Evolutionary conservation across 83 land plant genomes (phyloP), one percentile per base, ranked within the genome.

Genomic region (Isoetes engelmannii): DNA sequence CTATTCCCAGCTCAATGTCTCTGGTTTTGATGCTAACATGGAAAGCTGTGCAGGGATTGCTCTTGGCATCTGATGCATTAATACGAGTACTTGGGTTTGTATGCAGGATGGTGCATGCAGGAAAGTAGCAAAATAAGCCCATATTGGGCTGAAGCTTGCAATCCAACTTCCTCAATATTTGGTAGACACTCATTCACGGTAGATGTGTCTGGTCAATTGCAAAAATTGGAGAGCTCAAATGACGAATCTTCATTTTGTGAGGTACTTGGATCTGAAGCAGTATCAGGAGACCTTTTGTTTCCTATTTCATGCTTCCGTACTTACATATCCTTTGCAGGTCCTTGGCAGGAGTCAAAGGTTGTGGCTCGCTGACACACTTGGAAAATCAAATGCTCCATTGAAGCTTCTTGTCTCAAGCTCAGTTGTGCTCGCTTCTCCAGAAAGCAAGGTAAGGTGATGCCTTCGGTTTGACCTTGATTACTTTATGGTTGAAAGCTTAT

Each of bases 321-420:
- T 51, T 51, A 15, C 15, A 51, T 51, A 51, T 51, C 12, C 13
- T 60, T 12, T 42, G 45, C 44, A 75, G 73, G 70, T 75, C 9
- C 59, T 75, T 20, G 78, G 78, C 41, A 56, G 61, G 49, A 45
- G 63, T 10, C 78, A 75, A 54, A 69, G 78, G 19, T 55, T 15
- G 18, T 75, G 78, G 78, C 57, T 75, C 8, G 73, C 69, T 12
- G 67, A 61, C 20, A 13, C 57, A 4, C 48, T 75, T 42, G 41
- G 57, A 57, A 41, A 61, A 21, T 75, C 78, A 5, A 41, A 69
- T 5, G 54, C 78, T 28, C 78, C 67, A 9, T 42, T 75, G 41
- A 75, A 75, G 70, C 68, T 75, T 5, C 17, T 75, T 12, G 67
- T 75, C 4, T 69, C 74, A 45, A 75, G 78, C 45, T 75, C 78